Evolutionary conservation across 1,139 yeast species (phyloP).

Genomic region (Insectozyma bohioensis): DNA sequence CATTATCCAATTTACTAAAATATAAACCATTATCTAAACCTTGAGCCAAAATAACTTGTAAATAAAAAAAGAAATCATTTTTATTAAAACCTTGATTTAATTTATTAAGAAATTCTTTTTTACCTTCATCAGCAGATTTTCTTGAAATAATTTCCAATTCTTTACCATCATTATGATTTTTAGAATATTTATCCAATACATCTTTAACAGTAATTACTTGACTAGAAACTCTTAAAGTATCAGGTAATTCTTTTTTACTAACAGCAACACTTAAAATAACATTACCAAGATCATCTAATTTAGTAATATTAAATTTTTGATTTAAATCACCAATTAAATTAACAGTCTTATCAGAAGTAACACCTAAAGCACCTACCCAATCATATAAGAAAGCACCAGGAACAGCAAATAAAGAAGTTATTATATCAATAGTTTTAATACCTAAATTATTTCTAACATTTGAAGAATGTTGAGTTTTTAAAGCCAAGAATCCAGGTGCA

Average conservation of each 20-base stretch:
- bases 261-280: constrained; percentile 38
- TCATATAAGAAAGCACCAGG: constrained; percentile 39
- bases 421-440: constrained; percentile 51
- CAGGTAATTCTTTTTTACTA: constrained; percentile 40
- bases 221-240: constrained; percentile 44
- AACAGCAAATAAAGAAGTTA: constrained; percentile 44
- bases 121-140: constrained; percentile 24
- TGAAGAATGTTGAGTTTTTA: constrained; percentile 40
- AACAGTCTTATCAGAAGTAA: constrained; percentile 31
- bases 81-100: constrained; percentile 31
- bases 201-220: constrained; percentile 39
- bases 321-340: constrained; percentile 45
- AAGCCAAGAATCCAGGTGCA: constrained; percentile 34
- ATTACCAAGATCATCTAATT: constrained; percentile 48
- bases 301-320: constrained; percentile 30
- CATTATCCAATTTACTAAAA: constrained; percentile 40
- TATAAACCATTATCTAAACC: constrained; percentile 38
- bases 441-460: constrained; percentile 30
- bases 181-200: constrained; percentile 41
- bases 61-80: constrained; percentile 31
- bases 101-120: constrained; percentile 27
- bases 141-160: constrained; percentile 28
- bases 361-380: constrained; percentile 37
- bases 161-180: constrained; percentile 26
- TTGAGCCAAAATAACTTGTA: constrained; percentile 24